Evolutionary conservation across 179 eudicot species (phyloP).

Genomic region (Monotropa hypopitys): DNA sequence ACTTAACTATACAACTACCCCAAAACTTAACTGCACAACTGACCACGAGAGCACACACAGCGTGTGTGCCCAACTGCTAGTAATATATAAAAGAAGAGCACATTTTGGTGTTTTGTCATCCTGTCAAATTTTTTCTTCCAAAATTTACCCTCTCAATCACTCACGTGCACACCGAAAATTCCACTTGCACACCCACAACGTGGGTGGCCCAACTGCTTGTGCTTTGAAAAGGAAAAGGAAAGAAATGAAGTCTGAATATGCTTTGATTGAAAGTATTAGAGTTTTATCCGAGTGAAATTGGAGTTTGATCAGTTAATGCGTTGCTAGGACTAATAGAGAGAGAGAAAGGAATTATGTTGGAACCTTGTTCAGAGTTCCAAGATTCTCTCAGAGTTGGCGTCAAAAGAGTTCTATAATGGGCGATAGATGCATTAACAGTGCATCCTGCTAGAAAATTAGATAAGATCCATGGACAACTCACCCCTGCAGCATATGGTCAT

Average conservation of each 20-base stretch:
- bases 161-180: too few relatives aligned
- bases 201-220: too few relatives aligned
- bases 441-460: background rate
- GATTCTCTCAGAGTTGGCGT: background rate
- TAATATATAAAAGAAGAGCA: too few relatives aligned
- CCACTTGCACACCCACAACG: too few relatives aligned
- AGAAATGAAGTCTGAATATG: background rate
- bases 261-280: background rate
- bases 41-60: too few relatives aligned
- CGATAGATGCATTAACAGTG: background rate
- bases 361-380: background rate
- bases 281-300: background rate
- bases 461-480: background rate
- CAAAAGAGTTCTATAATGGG: background rate
- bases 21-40: too few relatives aligned
- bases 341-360: background rate
- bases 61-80: too few relatives aligned
- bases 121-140: too few relatives aligned
- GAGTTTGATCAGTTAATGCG: background rate
- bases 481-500: background rate
- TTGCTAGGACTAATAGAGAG: background rate
- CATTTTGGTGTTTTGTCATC: too few relatives aligned
- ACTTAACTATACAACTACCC: too few relatives aligned
- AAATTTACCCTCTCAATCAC: too few relatives aligned
- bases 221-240: background rate